These are phyloP conservation scores for Hordeum pubiflorum DNA, from an alignment of 202 grass and related monocot genomes.

Conservation along the genomic window DNA sequence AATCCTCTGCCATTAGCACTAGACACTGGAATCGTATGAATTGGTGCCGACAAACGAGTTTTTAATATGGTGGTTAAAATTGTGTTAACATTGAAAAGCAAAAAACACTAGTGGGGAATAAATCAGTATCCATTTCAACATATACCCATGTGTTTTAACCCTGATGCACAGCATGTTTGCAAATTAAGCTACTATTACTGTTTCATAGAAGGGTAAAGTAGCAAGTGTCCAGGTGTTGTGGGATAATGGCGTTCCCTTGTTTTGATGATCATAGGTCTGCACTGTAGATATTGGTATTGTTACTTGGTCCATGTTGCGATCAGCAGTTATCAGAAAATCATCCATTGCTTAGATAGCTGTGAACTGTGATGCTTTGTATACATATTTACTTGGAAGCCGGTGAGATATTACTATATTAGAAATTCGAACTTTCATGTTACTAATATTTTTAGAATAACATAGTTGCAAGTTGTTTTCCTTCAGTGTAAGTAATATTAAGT, in stretches of 20 bases:
- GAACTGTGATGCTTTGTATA: background rate
- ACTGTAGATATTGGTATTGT: background rate
- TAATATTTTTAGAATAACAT: background rate
- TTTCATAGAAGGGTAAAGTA: background rate
- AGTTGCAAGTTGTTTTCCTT: background rate
- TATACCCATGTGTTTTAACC: background rate
- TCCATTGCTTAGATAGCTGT: background rate
- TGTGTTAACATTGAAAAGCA: background rate
- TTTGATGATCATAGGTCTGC: background rate
- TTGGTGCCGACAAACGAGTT: background rate
- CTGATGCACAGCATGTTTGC: background rate
- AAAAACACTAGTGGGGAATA: background rate
- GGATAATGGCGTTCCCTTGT: background rate
- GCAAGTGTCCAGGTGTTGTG: background rate
- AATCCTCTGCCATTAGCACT: background rate
- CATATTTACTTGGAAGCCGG: background rate
- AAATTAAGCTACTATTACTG: background rate
- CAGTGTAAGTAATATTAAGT: background rate
- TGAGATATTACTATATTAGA: background rate
- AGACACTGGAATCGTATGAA: background rate
- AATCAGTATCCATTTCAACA: background rate
- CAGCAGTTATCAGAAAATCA: conserved; percentile 8
- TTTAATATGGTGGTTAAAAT: background rate
- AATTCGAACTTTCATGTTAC: background rate
- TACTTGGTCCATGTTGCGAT: too few relatives aligned